These are phyloP conservation scores for Globisporangium cylindrosporum DNA, from an alignment of 352 stramenopile species.

Conservation along the genomic window DNA sequence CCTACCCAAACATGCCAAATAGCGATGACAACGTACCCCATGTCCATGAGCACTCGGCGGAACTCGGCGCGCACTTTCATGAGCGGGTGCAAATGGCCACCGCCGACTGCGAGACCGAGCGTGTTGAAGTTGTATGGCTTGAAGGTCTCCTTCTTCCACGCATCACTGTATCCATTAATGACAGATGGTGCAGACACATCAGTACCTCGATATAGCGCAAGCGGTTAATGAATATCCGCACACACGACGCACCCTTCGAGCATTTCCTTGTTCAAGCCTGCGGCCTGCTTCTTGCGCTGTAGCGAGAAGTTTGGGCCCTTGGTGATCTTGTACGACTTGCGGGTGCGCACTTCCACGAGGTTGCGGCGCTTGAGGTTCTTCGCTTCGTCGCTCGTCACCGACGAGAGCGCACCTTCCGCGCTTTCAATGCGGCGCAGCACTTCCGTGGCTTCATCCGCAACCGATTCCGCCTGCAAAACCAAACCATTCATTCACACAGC, in stretches of 20 bases:
- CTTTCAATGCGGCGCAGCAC: constrained; percentile 87
- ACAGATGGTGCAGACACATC: neutral
- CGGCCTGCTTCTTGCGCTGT: constrained; percentile 94
- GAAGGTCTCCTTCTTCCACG: constrained; percentile 96
- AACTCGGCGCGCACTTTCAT: constrained; percentile 98
- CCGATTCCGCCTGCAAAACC: constrained; percentile 37
- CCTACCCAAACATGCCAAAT: neutral
- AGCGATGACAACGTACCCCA: constrained; percentile 81
- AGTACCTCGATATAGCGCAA: neutral
- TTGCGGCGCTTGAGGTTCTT: constrained; percentile 84
- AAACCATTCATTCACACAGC: neutral
- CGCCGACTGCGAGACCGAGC: constrained; percentile 90
- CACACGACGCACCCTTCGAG: constrained; percentile 83
- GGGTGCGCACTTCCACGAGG: constrained; percentile 72
- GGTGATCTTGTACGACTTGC: constrained; percentile 94
- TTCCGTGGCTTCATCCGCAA: constrained; percentile 67
- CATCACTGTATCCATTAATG: constrained; percentile 46
- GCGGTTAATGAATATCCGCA: neutral
- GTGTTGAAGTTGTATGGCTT: constrained; percentile 99
- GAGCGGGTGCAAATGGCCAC: constrained; percentile 97
- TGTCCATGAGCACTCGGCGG: constrained; percentile 98
- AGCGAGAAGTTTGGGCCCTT: constrained; percentile 93
- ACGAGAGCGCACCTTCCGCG: constrained; percentile 52
- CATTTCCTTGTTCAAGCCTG: constrained; percentile 99
- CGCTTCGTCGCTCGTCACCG: constrained; percentile 68